A percentile compares a stretch with the other conserved stretches of the same genome.
Evolutionary conservation across 2,329 filamentous ascomycete genomes (phyloP).

Genomic region (Ceratocystis albifundus): DNA sequence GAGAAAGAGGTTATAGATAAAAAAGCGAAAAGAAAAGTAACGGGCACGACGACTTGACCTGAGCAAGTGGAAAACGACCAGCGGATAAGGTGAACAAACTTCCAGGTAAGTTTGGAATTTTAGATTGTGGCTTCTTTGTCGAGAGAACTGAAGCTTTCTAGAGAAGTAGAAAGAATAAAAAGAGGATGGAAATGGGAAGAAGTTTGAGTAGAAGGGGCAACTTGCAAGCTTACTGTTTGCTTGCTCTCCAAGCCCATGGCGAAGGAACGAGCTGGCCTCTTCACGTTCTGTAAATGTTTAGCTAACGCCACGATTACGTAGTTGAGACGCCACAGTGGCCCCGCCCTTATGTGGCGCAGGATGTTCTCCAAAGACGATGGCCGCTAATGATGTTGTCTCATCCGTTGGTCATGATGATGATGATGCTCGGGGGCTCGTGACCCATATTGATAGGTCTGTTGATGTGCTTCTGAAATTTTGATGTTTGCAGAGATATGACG

Average conservation of each 20-base stretch:
- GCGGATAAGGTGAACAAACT: not conserved
- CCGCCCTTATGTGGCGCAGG: not conserved
- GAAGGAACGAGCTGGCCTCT: slow-evolving; percentile 24
- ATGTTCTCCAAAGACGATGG: not conserved
- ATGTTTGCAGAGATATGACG: not conserved
- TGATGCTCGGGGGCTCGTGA: not conserved
- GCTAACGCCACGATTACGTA: slow-evolving; percentile 11
- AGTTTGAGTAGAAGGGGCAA: not conserved
- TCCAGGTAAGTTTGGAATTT: not conserved
- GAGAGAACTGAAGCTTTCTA: not conserved
- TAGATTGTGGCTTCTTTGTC: not conserved
- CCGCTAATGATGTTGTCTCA: not conserved
- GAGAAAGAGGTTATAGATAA: not conserved
- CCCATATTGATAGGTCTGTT: not conserved
- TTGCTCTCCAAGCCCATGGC: slow-evolving; percentile 7
- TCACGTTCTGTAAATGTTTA: not conserved
- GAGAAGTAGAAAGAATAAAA: not conserved
- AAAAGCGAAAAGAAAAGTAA: not conserved
- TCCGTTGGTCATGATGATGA: not conserved
- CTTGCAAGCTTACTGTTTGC: slow-evolving; percentile 7
- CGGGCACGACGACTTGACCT: not conserved
- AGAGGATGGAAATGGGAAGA: not conserved
- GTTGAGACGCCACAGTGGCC: not conserved
- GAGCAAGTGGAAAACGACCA: slow-evolving; percentile 1
- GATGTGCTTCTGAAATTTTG: not conserved